Conservation (phyloP, 192 early-diverging fungal genomes). For the Dissophora ornata region DNA sequence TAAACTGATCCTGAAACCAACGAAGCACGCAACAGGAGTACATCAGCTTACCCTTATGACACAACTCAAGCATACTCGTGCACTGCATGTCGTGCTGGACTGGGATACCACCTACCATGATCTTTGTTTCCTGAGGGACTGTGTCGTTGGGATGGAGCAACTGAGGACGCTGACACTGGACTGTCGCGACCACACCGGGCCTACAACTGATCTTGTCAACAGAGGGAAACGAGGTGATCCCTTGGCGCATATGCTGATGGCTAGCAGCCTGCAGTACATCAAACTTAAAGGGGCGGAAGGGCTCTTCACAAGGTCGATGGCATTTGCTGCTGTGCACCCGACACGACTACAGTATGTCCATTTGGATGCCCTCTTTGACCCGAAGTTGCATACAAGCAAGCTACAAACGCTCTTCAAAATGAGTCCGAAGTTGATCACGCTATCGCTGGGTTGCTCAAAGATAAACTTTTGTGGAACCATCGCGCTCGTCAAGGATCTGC, state of each 20-base stretch:
- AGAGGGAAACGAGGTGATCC: conserved; percentile 4
- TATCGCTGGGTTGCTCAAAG: neutral
- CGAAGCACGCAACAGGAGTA: neutral
- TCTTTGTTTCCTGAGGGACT: neutral
- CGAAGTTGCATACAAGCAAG: conserved; percentile 1
- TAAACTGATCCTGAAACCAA: neutral
- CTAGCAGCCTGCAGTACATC: neutral
- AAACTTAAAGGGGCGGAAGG: neutral
- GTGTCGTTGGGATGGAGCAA: neutral
- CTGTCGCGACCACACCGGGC: neutral
- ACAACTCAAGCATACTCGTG: neutral
- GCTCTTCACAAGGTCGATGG: conserved; percentile 2
- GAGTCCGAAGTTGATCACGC: conserved; percentile 3
- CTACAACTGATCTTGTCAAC: neutral
- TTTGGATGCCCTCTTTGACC: conserved; percentile 19
- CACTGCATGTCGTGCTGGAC: conserved; percentile 3
- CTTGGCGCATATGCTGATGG: neutral
- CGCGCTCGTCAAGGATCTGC: conserved; percentile 6
- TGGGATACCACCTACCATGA: conserved; percentile 3
- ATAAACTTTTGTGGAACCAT: conserved; percentile 1
- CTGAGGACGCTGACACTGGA: conserved; percentile 6
- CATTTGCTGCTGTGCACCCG: neutral
- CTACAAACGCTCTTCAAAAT: neutral
- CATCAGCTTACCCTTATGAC: neutral
- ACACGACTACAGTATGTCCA: conserved; percentile 8